Conservation (phyloP, 176 grass and related monocot species). For the Zea luxurians region DNA sequence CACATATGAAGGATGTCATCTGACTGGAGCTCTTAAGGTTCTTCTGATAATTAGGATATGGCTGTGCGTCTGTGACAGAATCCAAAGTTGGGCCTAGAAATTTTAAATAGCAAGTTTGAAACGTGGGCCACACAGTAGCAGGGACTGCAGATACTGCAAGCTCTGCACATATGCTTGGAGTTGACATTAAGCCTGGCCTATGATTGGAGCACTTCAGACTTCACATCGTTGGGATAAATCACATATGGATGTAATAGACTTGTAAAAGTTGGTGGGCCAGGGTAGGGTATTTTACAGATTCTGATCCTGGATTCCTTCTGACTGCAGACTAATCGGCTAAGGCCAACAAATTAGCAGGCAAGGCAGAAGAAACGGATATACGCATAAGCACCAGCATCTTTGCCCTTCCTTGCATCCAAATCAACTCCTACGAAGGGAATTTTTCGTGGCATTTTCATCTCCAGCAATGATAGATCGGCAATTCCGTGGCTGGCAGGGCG, state of each 20-base stretch:
- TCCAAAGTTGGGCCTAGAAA: not conserved
- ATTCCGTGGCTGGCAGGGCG: constrained; percentile 1
- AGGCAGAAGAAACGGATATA: not conserved
- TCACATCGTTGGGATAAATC: constrained; percentile 14
- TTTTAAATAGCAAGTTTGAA: not conserved
- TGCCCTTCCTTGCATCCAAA: not conserved
- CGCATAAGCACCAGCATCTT: constrained; percentile 5
- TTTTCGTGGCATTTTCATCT: not conserved
- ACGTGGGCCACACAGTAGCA: not conserved
- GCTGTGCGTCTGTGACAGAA: not conserved
- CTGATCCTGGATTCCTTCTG: not conserved
- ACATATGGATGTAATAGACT: constrained; percentile 2
- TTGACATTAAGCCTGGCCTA: not conserved
- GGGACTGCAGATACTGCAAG: too few relatives aligned
- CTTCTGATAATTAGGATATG: not conserved
- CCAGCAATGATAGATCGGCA: not conserved
- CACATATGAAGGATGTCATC: not conserved
- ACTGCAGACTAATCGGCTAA: not conserved
- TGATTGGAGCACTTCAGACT: constrained; percentile 16
- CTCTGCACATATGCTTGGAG: not conserved
- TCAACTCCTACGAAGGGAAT: not conserved
- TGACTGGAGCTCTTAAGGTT: not conserved
- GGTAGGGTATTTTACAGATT: constrained; percentile 2
- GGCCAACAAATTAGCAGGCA: not conserved
- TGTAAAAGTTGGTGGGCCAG: not conserved